Base-by-base conservation (phyloP, 2,329 filamentous ascomycete species). In the Fusarium penzigii region DNA sequence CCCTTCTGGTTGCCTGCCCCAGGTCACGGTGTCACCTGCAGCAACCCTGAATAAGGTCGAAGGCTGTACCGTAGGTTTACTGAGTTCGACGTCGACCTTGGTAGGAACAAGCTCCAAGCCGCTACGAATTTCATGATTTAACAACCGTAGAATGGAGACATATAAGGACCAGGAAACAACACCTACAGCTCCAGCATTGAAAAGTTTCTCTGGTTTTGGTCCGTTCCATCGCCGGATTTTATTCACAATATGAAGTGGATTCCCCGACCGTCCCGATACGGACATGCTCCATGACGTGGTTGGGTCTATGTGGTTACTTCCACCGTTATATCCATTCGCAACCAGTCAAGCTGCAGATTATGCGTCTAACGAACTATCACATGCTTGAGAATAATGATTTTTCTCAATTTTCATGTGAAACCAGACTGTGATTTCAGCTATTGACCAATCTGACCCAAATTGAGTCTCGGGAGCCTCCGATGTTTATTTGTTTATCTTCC, bases 321-420 rank as follows among this genome's bases (percentile, higher is more conserved):
- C 20, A 56, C 49, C 43, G 20, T 39, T 58, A 44, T 62, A 62
- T 55, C 58, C 48, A 57, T 55, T 42, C 42, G 32, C 40, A 41
- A 42, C 44, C 48, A 49, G 43, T 41, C 44, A 52, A 54, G 40
- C 7, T 48, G 45, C 49, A 49, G 40, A 36, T 39, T 61, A 63
- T 61, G 58, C 62, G 61, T 51, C 52, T 65, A 63, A 47, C 40
- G 56, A 47, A 62, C 51, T 55, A 62, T 64, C 62, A 64, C 62
- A 64, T 64, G 62, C 62, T 25, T 25, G 20, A 25, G 20, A 25
- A 7, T 25, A 7, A 25, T 25, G 20, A 25, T 5, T 25, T 25
- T 63, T 65, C 20, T 16, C 42, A 55, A 41, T 50, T 46, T 55
- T 46, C 53, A 57, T 25, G 20, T 25, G 20, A 57, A 39, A n/a